Percentiles rank a stretch among this genome's conserved stretches.
These are phyloP conservation scores for Pyrus betulifolia DNA, from an alignment of 306 rosid species.

Conservation along the genomic window DNA sequence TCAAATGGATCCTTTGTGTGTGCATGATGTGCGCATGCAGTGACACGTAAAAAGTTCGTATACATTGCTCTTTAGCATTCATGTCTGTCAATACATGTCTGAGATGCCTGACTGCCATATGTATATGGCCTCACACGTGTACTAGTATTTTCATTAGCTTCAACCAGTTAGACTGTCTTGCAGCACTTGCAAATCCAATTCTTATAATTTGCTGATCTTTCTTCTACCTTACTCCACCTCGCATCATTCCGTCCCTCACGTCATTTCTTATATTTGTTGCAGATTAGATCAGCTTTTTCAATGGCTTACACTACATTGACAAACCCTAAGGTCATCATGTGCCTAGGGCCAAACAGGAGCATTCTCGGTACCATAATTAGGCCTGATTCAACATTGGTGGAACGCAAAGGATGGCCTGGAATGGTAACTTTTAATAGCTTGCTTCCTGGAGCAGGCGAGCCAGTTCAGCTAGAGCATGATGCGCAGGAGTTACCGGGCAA, in stretches of 20 bases:
- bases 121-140: background rate
- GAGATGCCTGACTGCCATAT: background rate
- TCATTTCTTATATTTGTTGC: constrained; percentile 6
- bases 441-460: constrained; percentile 96
- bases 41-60: background rate
- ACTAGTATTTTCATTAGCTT: background rate
- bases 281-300: constrained; percentile 89
- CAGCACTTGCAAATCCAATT: background rate
- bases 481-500: constrained; percentile 55
- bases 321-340: constrained; percentile 54
- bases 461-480: constrained; percentile 31
- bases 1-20: background rate
- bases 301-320: constrained; percentile 72
- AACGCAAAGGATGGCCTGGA: constrained; percentile 81
- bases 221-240: background rate
- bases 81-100: background rate
- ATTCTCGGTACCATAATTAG: constrained; percentile 94
- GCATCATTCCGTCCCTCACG: background rate
- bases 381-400: constrained; percentile 61
- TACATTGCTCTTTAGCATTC: background rate
- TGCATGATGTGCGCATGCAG: background rate
- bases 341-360: constrained; percentile 67
- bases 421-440: constrained; percentile 57
- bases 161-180: background rate
- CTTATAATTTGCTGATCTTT: background rate